Percentiles rank a stretch among this genome's conserved stretches.
These are phyloP conservation scores for Cryoendolithus antarcticus DNA, from an alignment of 2,329 filamentous ascomycete genomes.

Conservation along the genomic window DNA sequence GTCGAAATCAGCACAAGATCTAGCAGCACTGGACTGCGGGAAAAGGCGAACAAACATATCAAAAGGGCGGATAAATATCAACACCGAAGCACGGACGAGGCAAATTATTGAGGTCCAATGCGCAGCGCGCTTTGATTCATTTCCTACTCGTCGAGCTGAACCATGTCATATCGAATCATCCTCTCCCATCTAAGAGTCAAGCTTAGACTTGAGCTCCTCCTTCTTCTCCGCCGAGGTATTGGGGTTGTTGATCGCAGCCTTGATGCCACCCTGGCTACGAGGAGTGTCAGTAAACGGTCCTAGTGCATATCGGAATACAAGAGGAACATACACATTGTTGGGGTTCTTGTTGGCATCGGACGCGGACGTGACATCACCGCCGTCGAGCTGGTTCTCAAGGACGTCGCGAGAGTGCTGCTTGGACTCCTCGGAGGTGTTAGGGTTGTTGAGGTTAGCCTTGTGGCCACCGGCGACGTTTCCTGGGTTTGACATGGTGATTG, in stretches of 20 bases:
- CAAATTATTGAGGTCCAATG: no score
- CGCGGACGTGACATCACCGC: slow-evolving; percentile 4
- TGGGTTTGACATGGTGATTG: slow-evolving; percentile 1
- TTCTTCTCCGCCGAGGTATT: slow-evolving; percentile 46
- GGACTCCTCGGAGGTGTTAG: slow-evolving; percentile 40
- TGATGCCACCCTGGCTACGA: slow-evolving; percentile 11
- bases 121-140: no score
- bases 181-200: slow-evolving; percentile 2
- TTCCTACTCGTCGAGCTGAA: no score
- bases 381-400: slow-evolving; percentile 10
- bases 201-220: slow-evolving; percentile 21
- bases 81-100: no score
- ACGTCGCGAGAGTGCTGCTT: slow-evolving; percentile 42
- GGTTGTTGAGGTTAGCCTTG: slow-evolving; percentile 42
- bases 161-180: no score
- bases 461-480: slow-evolving; percentile 41
- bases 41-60: no score
- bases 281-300: background rate
- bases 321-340: slow-evolving; percentile 37
- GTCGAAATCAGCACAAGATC: no score
- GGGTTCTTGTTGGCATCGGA: slow-evolving; percentile 36
- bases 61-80: no score
- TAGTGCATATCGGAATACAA: background rate
- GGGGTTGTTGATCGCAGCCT: slow-evolving; percentile 42
- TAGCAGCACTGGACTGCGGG: no score